Evolutionary conservation across 2,329 filamentous ascomycete species (phyloP).

Genomic region (Cordyceps cateniannulata): DNA sequence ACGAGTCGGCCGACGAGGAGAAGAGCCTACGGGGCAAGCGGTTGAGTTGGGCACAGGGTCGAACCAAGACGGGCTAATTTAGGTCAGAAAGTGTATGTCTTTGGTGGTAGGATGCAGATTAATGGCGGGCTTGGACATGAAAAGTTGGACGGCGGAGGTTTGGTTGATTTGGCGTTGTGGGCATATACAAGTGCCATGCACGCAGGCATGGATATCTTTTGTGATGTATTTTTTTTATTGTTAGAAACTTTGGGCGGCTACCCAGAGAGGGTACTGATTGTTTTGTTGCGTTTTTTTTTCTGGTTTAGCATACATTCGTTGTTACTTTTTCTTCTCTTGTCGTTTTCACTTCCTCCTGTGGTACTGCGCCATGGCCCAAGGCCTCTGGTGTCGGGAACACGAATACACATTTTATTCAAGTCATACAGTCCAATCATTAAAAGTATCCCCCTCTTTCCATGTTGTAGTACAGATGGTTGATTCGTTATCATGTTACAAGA

Average conservation of each 20-base stretch:
- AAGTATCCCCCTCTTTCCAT: neutral
- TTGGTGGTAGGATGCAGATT: neutral
- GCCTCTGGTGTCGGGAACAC: neutral
- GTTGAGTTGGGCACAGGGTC: constrained; percentile 16
- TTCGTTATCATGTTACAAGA: neutral
- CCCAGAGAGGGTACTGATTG: neutral
- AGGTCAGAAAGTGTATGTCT: neutral
- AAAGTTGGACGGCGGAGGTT: neutral
- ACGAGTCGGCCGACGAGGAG: constrained; percentile 19
- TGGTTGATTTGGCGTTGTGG: neutral
- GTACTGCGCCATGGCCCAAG: neutral
- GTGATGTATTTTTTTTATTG: neutral
- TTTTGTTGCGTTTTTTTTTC: neutral
- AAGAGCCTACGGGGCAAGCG: constrained; percentile 14
- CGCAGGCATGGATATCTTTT: constrained; percentile 4
- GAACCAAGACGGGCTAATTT: constrained; percentile 17
- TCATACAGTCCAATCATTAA: neutral
- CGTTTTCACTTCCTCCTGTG: neutral
- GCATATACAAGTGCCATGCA: neutral
- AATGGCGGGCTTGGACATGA: neutral
- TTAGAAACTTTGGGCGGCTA: neutral
- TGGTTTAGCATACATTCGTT: neutral
- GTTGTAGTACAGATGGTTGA: neutral
- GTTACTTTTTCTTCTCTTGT: neutral
- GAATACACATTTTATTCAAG: neutral